Evolutionary conservation across 208 protist genomes (phyloP).

Genomic region (Trypanosoma lewisi): DNA sequence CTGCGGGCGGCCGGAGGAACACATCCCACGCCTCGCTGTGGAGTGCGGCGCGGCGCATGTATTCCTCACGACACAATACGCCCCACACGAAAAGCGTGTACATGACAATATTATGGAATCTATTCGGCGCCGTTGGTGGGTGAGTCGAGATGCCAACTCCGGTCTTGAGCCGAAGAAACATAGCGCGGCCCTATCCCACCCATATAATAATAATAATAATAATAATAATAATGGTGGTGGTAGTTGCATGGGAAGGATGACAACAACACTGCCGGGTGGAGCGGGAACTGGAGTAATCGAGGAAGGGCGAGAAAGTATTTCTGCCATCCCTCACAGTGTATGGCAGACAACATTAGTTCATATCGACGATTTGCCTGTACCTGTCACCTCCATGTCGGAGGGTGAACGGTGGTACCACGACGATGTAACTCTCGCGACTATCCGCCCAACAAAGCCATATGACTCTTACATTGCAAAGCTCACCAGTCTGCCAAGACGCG

Average conservation of each 20-base stretch:
- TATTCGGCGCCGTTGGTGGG: slow-evolving; percentile 41
- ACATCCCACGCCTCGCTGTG: slow-evolving; percentile 71
- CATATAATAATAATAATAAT: slow-evolving; percentile 3
- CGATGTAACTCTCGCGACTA: slow-evolving; percentile 68
- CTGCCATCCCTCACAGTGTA: slow-evolving; percentile 53
- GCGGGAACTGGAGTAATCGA: too few relatives aligned
- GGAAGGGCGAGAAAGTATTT: too few relatives aligned
- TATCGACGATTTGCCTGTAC: slow-evolving; percentile 82
- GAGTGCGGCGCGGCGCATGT: slow-evolving; percentile 76
- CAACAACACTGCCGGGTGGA: too few relatives aligned
- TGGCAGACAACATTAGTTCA: slow-evolving; percentile 91
- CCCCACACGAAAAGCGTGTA: slow-evolving; percentile 75
- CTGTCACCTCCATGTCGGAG: slow-evolving; percentile 74
- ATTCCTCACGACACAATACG: slow-evolving; percentile 87
- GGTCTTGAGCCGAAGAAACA: slow-evolving; percentile 17
- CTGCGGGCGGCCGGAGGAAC: slow-evolving; percentile 77
- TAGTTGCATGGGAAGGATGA: too few relatives aligned
- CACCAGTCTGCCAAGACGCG: slow-evolving; percentile 26
- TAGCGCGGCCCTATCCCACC: slow-evolving; percentile 13
- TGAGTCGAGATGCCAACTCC: slow-evolving; percentile 32
- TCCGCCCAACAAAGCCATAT: slow-evolving; percentile 78
- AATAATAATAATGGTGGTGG: too few relatives aligned
- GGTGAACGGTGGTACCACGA: slow-evolving; percentile 90
- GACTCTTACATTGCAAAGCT: slow-evolving; percentile 43
- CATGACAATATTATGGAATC: slow-evolving; percentile 50